Base-by-base conservation (phyloP, 805 yeast genomes). In the Metschnikowia kunwiensis region DNA sequence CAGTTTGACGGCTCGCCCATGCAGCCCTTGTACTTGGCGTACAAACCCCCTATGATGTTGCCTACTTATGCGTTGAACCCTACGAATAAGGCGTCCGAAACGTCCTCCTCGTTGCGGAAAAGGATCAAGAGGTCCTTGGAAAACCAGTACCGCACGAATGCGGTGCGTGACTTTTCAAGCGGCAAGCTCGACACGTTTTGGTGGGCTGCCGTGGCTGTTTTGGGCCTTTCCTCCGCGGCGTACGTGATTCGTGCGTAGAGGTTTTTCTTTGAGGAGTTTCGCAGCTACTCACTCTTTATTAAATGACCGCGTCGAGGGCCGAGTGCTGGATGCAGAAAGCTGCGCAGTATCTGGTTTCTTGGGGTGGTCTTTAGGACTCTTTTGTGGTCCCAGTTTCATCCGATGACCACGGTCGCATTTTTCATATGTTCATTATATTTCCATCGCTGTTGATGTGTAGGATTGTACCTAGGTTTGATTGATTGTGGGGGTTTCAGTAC, bases 41-140 rank as follows among this genome's bases (percentile, higher is more conserved):
- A 89, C 68, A 75, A 76, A 51, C 98, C 98, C 5, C 94, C 98
- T 7, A 73, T 84, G 76, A 93, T 93, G 98, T 76, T 93, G 42
- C 98, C 98, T 15, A 93, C 97, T 1, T 63, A 58, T 35, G 89
- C 97, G 0, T 66, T 93, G 71, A 91, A 89, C 61, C 98, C 98
- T 15, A 85, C 95, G 2, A 67, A 68, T 28, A 42, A 47, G 20
- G 63, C 68, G 2, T 54, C 70, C 5, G 61, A 65, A 24, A 58
- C 73, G 8, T 50, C 52, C 25, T 27, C 59, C 6, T 47, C 57
- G 34, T 65, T 50, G 47, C 58, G 51, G 60, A 67, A 63, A 35
- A 67, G 75, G 38, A 76, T 86, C 31, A 79, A 78, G 58, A 75
- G 96, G 58, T 69, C 85, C 6, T 68, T 88, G 51, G 95, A 86